Evolutionary conservation across 805 yeast species (phyloP).

Genomic region (Cyberlindnera sargentensis): DNA sequence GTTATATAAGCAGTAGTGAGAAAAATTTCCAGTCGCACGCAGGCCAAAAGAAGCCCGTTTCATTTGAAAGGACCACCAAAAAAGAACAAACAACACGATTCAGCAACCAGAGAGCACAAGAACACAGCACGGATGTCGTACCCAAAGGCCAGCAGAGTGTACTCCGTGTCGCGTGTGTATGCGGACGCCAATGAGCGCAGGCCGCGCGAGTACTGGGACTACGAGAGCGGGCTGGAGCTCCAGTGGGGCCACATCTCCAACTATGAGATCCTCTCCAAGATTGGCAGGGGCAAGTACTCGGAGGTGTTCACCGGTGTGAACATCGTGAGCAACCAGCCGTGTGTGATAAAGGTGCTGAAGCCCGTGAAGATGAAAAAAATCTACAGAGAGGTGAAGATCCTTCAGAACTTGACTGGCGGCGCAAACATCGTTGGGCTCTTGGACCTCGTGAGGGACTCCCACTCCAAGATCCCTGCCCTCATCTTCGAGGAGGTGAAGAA

Average conservation of each 20-base stretch:
- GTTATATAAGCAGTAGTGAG: no score
- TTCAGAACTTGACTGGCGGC: slow-evolving; percentile 79
- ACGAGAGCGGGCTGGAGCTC: slow-evolving; percentile 52
- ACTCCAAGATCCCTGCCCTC: slow-evolving; percentile 77
- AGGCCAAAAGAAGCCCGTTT: no score
- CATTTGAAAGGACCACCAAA: not conserved
- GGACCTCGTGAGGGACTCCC: slow-evolving; percentile 78
- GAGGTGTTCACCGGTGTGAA: slow-evolving; percentile 88
- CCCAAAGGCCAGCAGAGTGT: slow-evolving; percentile 24
- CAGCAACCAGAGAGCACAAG: not conserved
- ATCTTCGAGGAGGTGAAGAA: slow-evolving; percentile 82
- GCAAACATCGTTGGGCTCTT: slow-evolving; percentile 71
- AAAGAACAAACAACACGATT: no score
- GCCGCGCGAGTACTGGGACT: slow-evolving; percentile 80
- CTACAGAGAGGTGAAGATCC: slow-evolving; percentile 79
- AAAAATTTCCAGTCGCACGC: no score
- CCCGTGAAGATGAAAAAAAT: slow-evolving; percentile 92
- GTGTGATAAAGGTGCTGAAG: slow-evolving; percentile 84
- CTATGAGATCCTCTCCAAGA: slow-evolving; percentile 75
- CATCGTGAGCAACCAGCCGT: slow-evolving; percentile 50
- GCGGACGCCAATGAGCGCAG: slow-evolving; percentile 64
- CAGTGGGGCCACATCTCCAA: slow-evolving; percentile 54
- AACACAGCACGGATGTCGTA: slow-evolving; percentile 8
- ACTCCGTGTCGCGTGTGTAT: slow-evolving; percentile 56
- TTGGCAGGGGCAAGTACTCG: slow-evolving; percentile 93